Base-by-base conservation (phyloP, 306 rosid species). In the Albizia julibrissin region DNA sequence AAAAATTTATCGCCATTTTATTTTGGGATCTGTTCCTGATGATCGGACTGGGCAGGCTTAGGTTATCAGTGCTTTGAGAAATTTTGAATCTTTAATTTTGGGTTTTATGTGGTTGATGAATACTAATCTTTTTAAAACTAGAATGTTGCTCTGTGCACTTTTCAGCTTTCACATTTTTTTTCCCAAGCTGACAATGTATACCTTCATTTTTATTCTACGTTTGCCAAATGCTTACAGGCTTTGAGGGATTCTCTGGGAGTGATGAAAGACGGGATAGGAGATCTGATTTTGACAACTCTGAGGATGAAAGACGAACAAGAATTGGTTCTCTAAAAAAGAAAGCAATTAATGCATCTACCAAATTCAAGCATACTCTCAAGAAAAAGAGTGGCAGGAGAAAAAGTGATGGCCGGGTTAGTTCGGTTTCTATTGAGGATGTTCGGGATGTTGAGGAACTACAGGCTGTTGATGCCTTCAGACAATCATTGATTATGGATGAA, bases 381-480 rank as follows among this genome's bases (percentile, higher is more conserved):
- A 95, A 93, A 75, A 95, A 95, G 89, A 89, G 97, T 73, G 82
- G 93, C 56, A 86, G 97, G 79, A 87, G 96, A 31, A 95, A 92
- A 72, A 92, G 93, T 16, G 97, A 95, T 76, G 97, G 92, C 22
- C 88, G 98, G 44, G 98, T 95, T 62, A 93, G 98, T 85, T 95
- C 99, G 26, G 99, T 93, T 76, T 95, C 99, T 65, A 95, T 95
- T 58, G 99, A 95, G 84, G 99, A 95, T 79, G 89, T 95, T 81
- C 89, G 99, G 26, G 97, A 95, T 85, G 88, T 88, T 66, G 98
- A 92, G 82, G 99, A 95, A 86, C 91, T 89, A 72, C 89, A 78
- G 84, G 94, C 92, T 61, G 99, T 95, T 59, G 98, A 93, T 82
- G 86, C 86, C 9, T 95, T 95, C 87, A 86, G 97, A 7, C 97